Evolutionary conservation across 345 rosid genomes (phyloP).

Genomic region (Brassica rapa): DNA sequence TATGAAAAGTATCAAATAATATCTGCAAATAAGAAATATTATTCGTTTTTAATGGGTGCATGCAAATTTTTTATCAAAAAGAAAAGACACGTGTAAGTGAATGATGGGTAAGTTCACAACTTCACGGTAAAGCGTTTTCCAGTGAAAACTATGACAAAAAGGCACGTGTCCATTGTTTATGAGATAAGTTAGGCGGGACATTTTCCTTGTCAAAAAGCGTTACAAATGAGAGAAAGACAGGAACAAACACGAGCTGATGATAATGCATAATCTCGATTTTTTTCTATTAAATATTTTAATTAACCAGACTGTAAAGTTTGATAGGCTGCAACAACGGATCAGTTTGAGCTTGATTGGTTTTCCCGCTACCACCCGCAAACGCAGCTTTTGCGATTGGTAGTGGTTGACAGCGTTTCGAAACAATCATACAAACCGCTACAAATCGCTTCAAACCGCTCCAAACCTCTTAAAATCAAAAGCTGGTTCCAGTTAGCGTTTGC

Average conservation of each 20-base stretch:
- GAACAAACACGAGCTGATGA: conserved; percentile 12
- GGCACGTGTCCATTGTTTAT: conserved; percentile 23
- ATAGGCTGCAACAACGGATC: not conserved
- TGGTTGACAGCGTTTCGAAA: too few relatives aligned
- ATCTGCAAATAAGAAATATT: not conserved
- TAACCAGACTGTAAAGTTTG: not conserved
- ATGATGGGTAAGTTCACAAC: conserved; percentile 15
- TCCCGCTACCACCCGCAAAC: too few relatives aligned
- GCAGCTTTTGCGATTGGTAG: too few relatives aligned
- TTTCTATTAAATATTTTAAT: too few relatives aligned
- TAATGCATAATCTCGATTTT: not conserved
- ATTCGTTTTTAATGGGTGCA: conserved; percentile 14
- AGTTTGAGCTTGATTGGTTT: too few relatives aligned
- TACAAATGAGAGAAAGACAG: conserved; percentile 14
- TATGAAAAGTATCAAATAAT: not conserved
- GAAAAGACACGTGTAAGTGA: conserved; percentile 26
- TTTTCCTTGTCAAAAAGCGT: conserved; percentile 28
- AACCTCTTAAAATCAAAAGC: too few relatives aligned
- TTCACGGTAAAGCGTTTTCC: conserved; percentile 24
- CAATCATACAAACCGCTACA: too few relatives aligned
- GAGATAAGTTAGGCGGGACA: conserved; percentile 38
- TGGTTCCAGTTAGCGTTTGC: too few relatives aligned
- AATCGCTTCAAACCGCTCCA: too few relatives aligned
- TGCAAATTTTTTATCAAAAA: conserved; percentile 8
- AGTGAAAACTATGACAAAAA: conserved; percentile 3